Conservation (phyloP, 352 stramenopile species). For the Pythium aphanidermatum region DNA sequence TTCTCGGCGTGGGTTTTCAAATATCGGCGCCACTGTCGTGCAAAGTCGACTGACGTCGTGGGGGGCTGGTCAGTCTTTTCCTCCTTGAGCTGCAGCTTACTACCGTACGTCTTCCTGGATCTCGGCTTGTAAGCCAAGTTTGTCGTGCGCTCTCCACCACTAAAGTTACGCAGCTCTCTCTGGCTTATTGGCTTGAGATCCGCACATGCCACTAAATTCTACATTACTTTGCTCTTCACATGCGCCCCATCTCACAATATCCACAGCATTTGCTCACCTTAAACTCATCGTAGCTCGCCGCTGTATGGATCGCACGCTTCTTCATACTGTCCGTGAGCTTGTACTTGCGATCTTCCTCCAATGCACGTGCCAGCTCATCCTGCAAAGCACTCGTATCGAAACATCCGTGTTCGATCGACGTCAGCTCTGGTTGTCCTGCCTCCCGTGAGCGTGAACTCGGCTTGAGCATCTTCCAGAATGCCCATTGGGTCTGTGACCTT, state of each 20-base stretch:
- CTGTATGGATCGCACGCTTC: conserved; percentile 84
- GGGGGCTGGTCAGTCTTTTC: conserved; percentile 25
- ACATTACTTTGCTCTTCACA: conserved; percentile 1
- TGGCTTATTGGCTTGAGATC: conserved; percentile 79
- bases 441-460: conserved; percentile 16
- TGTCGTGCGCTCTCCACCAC: conserved; percentile 32
- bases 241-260: too few relatives aligned
- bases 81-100: conserved; percentile 21
- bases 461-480: conserved; percentile 30
- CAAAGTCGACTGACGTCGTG: conserved; percentile 48
- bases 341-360: conserved; percentile 80
- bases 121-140: conserved; percentile 59
- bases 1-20: conserved; percentile 52
- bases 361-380: conserved; percentile 55
- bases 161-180: conserved; percentile 60
- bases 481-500: conserved; percentile 8
- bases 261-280: conserved; percentile 30
- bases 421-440: conserved; percentile 23
- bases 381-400: conserved; percentile 76
- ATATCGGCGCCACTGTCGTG: conserved; percentile 63
- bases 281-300: conserved; percentile 82
- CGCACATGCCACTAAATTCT: conserved; percentile 83
- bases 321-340: conserved; percentile 84
- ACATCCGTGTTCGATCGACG: conserved; percentile 68
- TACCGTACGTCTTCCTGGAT: conserved; percentile 21